phyloP scores from a whole-genome alignment of 2,329 filamentous ascomycete genomes.

The Aureobasidium subglaciale region DNA sequence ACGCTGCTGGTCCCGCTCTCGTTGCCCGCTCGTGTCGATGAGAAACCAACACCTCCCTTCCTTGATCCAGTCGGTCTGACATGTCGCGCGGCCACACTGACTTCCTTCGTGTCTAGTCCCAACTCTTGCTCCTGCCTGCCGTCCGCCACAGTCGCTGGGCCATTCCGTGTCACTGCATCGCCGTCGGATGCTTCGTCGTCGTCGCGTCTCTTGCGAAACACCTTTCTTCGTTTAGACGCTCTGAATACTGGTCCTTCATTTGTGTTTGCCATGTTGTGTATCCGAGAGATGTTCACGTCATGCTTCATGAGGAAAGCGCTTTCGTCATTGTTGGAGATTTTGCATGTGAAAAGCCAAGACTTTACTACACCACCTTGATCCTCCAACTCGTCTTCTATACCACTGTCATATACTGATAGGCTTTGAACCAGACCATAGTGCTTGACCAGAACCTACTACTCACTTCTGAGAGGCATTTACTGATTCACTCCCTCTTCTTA shows the following conservation, averaged over 20 bases:
- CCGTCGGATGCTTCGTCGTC: constrained; percentile 18
- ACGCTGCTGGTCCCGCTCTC: constrained; percentile 20
- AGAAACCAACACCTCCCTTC: constrained; percentile 52
- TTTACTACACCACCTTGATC: neutral
- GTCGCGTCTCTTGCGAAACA: constrained; percentile 39
- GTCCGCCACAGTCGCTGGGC: constrained; percentile 5
- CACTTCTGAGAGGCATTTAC: too few relatives aligned
- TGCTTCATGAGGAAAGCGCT: neutral
- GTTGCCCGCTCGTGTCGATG: constrained; percentile 23
- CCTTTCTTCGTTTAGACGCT: constrained; percentile 45
- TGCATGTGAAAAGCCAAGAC: constrained; percentile 12
- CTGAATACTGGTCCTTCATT: constrained; percentile 37
- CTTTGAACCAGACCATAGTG: neutral
- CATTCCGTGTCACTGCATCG: neutral
- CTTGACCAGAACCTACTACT: too few relatives aligned
- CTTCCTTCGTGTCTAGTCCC: neutral
- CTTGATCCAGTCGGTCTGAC: constrained; percentile 46
- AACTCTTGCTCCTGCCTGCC: neutral
- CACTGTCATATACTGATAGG: neutral
- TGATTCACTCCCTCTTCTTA: too few relatives aligned
- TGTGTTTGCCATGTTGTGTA: neutral
- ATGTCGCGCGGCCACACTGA: constrained; percentile 28
- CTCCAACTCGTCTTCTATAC: neutral
- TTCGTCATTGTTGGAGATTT: constrained; percentile 11
- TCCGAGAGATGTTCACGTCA: neutral